Evolutionary conservation across 2,329 filamentous ascomycete species (phyloP).

Genomic region (Ceratocystis cacaofunesta): DNA sequence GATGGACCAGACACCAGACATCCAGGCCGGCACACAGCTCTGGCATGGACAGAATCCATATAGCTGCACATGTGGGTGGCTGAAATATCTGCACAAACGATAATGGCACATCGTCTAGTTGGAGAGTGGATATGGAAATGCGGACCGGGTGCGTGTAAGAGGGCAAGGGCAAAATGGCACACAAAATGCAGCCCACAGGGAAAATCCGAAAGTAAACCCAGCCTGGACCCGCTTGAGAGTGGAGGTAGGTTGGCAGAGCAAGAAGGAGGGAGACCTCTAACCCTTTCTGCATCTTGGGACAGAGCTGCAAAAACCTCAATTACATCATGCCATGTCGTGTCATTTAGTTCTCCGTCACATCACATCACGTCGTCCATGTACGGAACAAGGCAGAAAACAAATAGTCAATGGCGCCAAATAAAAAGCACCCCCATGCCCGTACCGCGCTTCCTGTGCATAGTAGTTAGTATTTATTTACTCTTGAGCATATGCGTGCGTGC

Average conservation of each 20-base stretch:
- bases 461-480: too few relatives aligned
- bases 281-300: neutral
- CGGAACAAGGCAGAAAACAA: too few relatives aligned
- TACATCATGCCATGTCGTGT: neutral
- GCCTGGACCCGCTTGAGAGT: neutral
- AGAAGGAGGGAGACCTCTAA: too few relatives aligned
- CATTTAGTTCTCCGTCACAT: too few relatives aligned
- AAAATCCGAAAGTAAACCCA: neutral
- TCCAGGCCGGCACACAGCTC: neutral
- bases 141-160: conserved; percentile 9
- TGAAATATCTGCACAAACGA: too few relatives aligned
- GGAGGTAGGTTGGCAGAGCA: neutral
- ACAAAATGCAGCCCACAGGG: conserved; percentile 12
- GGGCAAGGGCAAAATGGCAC: conserved; percentile 12
- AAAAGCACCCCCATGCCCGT: too few relatives aligned
- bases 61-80: too few relatives aligned
- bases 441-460: too few relatives aligned
- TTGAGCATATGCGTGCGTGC: too few relatives aligned
- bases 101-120: neutral
- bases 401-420: too few relatives aligned
- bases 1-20: neutral
- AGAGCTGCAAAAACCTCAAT: neutral
- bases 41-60: too few relatives aligned
- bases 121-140: neutral
- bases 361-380: too few relatives aligned